Percentiles rank a stretch among this genome's conserved stretches.
phyloP scores from a whole-genome alignment of 768 basidiomycete genomes.

The Tulasnella sp. region DNA sequence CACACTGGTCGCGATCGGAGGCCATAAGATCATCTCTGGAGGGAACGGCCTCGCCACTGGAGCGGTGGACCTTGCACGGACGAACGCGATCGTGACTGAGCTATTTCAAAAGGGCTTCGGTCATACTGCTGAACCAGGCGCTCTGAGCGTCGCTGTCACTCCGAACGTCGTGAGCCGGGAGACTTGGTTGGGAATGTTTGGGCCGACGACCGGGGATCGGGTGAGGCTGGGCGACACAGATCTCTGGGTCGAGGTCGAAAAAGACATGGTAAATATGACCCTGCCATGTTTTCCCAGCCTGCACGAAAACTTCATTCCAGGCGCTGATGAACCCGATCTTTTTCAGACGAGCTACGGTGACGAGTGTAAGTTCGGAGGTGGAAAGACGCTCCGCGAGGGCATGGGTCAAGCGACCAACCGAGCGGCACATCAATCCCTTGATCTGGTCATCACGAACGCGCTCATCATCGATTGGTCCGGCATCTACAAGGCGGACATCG shows the following conservation, averaged over 20 bases:
- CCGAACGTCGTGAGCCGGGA: slow-evolving; percentile 48
- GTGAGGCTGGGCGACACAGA: slow-evolving; percentile 80
- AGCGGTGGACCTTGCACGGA: slow-evolving; percentile 34
- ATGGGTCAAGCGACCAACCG: slow-evolving; percentile 87
- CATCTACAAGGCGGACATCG: slow-evolving; percentile 86
- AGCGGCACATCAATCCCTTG: slow-evolving; percentile 55
- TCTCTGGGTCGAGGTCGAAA: slow-evolving; percentile 88
- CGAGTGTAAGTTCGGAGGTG: slow-evolving; percentile 96
- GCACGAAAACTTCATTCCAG: not conserved
- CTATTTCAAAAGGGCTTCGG: slow-evolving; percentile 55
- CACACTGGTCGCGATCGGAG: slow-evolving; percentile 66
- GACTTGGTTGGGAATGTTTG: slow-evolving; percentile 86
- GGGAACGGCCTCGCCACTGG: slow-evolving; percentile 65
- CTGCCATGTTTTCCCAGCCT: not conserved
- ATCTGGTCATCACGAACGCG: slow-evolving; percentile 91
- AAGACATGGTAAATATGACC: slow-evolving; percentile 46
- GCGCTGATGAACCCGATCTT: no score
- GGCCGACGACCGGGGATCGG: slow-evolving; percentile 85
- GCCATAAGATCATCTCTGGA: slow-evolving; percentile 58
- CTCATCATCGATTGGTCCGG: slow-evolving; percentile 91
- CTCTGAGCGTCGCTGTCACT: slow-evolving; percentile 33
- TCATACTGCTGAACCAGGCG: slow-evolving; percentile 57
- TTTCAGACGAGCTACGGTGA: slow-evolving; percentile 79
- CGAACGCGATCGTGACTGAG: slow-evolving; percentile 36
- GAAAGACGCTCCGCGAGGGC: slow-evolving; percentile 70